Conservation (phyloP, 352 stramenopile genomes). For the Plasmopara viticola region DNA sequence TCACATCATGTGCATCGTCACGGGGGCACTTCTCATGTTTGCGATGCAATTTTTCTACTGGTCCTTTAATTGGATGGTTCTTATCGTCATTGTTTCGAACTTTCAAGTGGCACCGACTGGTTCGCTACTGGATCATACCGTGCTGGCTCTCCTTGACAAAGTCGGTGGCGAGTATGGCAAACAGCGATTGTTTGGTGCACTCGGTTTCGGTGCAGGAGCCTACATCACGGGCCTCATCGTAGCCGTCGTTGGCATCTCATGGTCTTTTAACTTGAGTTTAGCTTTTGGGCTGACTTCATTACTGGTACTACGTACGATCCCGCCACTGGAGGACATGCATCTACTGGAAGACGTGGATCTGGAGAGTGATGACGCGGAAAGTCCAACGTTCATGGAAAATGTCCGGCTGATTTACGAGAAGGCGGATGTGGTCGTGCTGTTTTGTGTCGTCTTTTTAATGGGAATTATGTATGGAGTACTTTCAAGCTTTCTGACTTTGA, state of each 20-base stretch:
- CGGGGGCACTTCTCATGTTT: constrained; percentile 53
- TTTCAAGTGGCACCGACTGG: constrained; percentile 54
- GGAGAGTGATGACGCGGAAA: constrained; percentile 9
- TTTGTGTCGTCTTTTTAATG: constrained; percentile 74
- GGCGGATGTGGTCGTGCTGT: constrained; percentile 57
- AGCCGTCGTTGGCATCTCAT: constrained; percentile 49
- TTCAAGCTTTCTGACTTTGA: constrained; percentile 77
- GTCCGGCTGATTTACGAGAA: constrained; percentile 29
- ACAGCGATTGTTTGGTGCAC: constrained; percentile 69
- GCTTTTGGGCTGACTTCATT: constrained; percentile 45
- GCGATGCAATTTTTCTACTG: constrained; percentile 44
- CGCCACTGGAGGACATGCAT: constrained; percentile 33
- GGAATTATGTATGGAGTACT: constrained; percentile 77
- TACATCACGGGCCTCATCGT: constrained; percentile 72
- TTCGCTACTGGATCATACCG: constrained; percentile 64
- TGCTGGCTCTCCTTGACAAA: constrained; percentile 58
- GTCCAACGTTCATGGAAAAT: constrained; percentile 43
- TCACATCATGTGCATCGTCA: constrained; percentile 56
- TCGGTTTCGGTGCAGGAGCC: constrained; percentile 56
- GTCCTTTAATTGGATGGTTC: constrained; percentile 46
- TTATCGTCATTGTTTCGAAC: constrained; percentile 50
- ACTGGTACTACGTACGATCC: constrained; percentile 57
- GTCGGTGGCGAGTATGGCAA: constrained; percentile 79
- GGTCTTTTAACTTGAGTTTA: constrained; percentile 71
- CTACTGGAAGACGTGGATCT: constrained; percentile 17